These are phyloP conservation scores for Globisporangium okanoganense DNA, from an alignment of 352 stramenopile genomes.

Conservation along the genomic window DNA sequence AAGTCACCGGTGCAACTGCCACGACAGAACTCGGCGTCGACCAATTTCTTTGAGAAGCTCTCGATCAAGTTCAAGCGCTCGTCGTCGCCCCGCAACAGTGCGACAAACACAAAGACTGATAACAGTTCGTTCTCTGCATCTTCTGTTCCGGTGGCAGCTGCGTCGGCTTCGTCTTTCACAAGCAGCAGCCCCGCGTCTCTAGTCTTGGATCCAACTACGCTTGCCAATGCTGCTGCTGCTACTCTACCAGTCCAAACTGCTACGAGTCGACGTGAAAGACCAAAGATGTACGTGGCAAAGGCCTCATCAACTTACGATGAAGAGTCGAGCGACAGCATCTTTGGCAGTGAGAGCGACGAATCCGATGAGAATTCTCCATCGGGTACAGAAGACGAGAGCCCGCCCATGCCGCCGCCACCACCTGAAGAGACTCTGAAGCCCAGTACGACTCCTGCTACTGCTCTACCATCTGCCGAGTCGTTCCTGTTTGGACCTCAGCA, in stretches of 20 bases:
- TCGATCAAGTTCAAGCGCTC: slow-evolving; percentile 76
- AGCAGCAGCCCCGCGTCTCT: slow-evolving; percentile 4
- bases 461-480: background rate
- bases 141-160: background rate
- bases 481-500: slow-evolving; percentile 22
- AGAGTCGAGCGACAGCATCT: slow-evolving; percentile 86
- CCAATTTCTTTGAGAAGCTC: slow-evolving; percentile 84
- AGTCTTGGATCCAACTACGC: background rate
- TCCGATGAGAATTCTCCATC: slow-evolving; percentile 44
- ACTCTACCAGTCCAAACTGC: slow-evolving; percentile 28
- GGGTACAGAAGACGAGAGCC: slow-evolving; percentile 35
- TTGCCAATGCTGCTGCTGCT: slow-evolving; percentile 7
- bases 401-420: slow-evolving; percentile 35
- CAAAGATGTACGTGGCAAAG: slow-evolving; percentile 77
- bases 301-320: slow-evolving; percentile 61
- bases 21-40: slow-evolving; percentile 36
- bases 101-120: slow-evolving; percentile 17
- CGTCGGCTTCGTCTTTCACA: background rate
- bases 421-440: slow-evolving; percentile 16
- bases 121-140: slow-evolving; percentile 5
- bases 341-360: slow-evolving; percentile 65
- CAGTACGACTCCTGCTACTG: slow-evolving; percentile 6
- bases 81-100: slow-evolving; percentile 44
- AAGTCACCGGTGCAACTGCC: slow-evolving; percentile 13
- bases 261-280: slow-evolving; percentile 41